Base-by-base conservation (phyloP, 2,329 filamentous ascomycete genomes). In the Aureobasidium pullulans region DNA sequence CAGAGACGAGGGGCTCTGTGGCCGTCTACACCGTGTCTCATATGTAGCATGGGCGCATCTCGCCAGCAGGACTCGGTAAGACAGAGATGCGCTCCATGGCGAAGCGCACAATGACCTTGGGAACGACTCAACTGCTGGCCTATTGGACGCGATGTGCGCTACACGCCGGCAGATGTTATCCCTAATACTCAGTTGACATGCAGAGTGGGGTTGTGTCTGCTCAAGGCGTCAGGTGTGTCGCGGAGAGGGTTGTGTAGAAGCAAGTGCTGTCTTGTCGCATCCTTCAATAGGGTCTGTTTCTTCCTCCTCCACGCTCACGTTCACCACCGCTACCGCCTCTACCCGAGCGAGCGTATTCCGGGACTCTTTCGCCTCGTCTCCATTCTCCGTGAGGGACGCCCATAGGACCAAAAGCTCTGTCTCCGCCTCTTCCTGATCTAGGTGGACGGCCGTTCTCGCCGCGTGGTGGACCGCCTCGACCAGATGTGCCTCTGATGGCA, bases 401-500 rank as follows among this genome's bases (percentile, higher is more conserved):
- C 11, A 65, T 59, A 13, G 57, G 59, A n/a, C 68, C 69, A 49
- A 67, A 67, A 4, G 63, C 63, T 54, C 68, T 44, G 9, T 62
- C 65, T n/a, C 68, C 62, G 50, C 67, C 64, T 60, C 63, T 63
- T 47, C 56, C 62, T 40, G 43, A 43, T 15, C 60, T 48, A 0
- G 62, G 57, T 11, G 64, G 65, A 62, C 68, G 68, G 6, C 67
- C 68, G 64, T 69, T 63, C 64, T 65, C 71, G n/a, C 13, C 39
- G 69, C 46, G 72, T 52, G 66, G 59, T 4, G 67, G 64, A 40
- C 63, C 64, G 9, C 62, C 28, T 57, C 39, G 49, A 74, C 66
- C 75, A 72, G 75, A n/a, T 77, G 73, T 1, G 76, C 75, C 54
- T 58, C 54, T 48, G 73, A 72, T 36, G 76, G 73, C 31, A 79